Evolutionary conservation across 176 grass and related monocot species (phyloP), one percentile per base, ranked within the genome.

Genomic region (Paspalum vaginatum): DNA sequence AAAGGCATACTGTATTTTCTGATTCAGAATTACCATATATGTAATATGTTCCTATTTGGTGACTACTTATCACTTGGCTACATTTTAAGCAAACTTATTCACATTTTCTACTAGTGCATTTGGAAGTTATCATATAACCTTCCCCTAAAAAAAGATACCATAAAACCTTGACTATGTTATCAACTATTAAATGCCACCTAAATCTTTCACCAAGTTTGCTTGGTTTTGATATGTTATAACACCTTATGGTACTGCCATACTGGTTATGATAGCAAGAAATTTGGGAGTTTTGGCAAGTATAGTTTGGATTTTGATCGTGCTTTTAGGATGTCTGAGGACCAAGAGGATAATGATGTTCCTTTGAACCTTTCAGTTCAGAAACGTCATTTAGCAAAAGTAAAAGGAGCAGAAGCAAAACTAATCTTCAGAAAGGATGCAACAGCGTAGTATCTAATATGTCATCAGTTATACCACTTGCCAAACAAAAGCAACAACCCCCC

Each of bases 361-460:
- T 83, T 87, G 68, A 89, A 77, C 6, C 88, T 78, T 47, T 87
- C 68, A 38, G 69, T 78, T 70, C 71, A 84, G 53, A 76, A 82
- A 41, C 62, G 48, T 40, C 44, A n/a, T 55, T 26, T 49, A 77
- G 79, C 74, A 67, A 80, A 89, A 71, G 40, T 56, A 80, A 75
- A 73, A 83, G 57, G 67, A 78, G 55, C 14, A 79, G 15, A 75
- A 86, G 39, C 7, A 44, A 72, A 72, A 43, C n/a, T 78, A 84
- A 70, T 59, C 44, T 27, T 59, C 44, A 41, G 47, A 86, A 81
- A 77, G 58, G 76, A 77, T 91, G 70, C 48, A 93, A 82, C 32
- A 91, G 89, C 80, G 91, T 89, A 57, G 70, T 93, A 20, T 79
- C 88, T 72, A 61, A 76, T 26, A 32, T 93, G 64, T 74, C 91